Evolutionary conservation across 2,329 filamentous ascomycete genomes (phyloP), one percentile per base, ranked within the genome.

Genomic region (Neopestalotiopsis sp.): DNA sequence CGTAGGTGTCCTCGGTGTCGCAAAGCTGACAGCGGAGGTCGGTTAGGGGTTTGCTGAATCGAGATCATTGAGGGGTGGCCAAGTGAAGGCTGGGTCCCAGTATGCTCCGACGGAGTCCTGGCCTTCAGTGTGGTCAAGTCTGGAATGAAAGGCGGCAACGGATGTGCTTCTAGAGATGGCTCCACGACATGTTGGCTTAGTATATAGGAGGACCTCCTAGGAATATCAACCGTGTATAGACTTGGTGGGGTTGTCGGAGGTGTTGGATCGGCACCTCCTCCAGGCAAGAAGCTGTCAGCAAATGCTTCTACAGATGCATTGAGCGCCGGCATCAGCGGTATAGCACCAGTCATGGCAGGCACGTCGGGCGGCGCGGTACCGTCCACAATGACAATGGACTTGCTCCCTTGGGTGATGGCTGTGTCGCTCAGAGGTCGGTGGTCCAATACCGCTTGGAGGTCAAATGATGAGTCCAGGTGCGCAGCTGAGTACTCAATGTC

Each of bases 321-420:
- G 30, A 80, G 76, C 3, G 78, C 80, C 2, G 79, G 78, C 9
- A 86, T 75, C 34, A 83, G 82, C 10, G 79, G 78, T 7, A 87
- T 75, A 42, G 83, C 83, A 9, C 84, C 86, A 9, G 86, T 83
- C 86, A 90, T 88, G 10, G 82, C 72, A 0, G 84, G 80, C n/a
- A 85, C 78, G 9, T 88, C 81, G 4, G 82, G 81, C 0, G 84
- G 81, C 17, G 86, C 73, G 0, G 90, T 91, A 40, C 89, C 89
- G 69, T 97, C 93, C 45, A 97, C 90, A 75, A 97, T 97, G 67
- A 97, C 87, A 72, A 97, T 97, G 0, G 94, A 97, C 76, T 95
- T 92, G 83, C 94, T 97, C n/a, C 94, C 93, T 12, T 86, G 85
- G 0, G 94, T 96, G 59, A 95, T 88, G 5, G 80, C 87, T 73